Evolutionary conservation across 2,329 filamentous ascomycete genomes (phyloP), one percentile per base, ranked within the genome.

Genomic region (Tolypocladium paradoxum): DNA sequence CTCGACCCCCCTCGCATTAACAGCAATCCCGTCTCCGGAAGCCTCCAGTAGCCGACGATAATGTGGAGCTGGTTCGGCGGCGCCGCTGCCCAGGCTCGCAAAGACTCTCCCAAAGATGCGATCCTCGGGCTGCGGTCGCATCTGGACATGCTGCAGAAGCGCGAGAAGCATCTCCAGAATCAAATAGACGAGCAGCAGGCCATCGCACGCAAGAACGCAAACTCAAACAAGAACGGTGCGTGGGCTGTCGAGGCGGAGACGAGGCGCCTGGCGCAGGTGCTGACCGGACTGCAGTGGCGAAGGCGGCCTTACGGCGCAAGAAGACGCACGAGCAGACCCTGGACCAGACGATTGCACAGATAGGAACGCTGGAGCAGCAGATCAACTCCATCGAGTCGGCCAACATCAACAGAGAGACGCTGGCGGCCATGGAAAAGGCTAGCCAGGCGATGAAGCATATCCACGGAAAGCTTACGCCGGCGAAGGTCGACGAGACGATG

Each of bases 321-420:
- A 97, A 99, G 81, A 79, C 84, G 61, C 89, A 93, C 65, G 90
- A 97, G 71, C 87, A 91, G 70, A 89, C 88, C 53, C 82, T 96
- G 55, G 90, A 96, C 61, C 91, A 96, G 73, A 97, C 92, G 1
- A 80, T 83, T 55, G 83, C 87, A 34, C 92, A 97, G 73, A 95
- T 97, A 65, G 83, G 84, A 63, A 95, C 93, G 24, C 78, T 99
- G 46, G 93, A 99, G 70, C 87, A 91, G 66, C 90, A 99, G 70
- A 95, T 97, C 66, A 93, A 93, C 70, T 86, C 88, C 55, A 97
- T 99, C 75, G 93, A 99, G 73, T 90, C 91, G 48, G 93, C 93
- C 57, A 99, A 97, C 70, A 96, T 99, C 76, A 99, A 99, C 78
- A 85, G 92, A 73, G 91, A 96, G 77, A 99, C 93, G 14, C 77